Evolutionary conservation across 352 stramenopile species (phyloP).

Genomic region (Phytopythium oedochilum): DNA sequence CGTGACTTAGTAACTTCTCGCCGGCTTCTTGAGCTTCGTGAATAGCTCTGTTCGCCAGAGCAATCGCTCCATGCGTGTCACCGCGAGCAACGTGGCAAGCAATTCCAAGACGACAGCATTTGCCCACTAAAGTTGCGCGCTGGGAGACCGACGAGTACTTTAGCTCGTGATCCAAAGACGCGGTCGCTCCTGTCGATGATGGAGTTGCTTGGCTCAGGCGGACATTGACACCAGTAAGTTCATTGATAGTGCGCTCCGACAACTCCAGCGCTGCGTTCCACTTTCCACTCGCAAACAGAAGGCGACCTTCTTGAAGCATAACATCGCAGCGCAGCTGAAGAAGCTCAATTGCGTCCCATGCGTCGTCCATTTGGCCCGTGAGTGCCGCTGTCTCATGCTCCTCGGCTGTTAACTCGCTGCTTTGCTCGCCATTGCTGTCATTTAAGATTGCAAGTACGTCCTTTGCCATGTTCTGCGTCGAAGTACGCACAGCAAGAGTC

Average conservation of each 20-base stretch:
- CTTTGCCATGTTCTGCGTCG: constrained; percentile 27
- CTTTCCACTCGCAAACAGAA: constrained; percentile 27
- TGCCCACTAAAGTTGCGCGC: constrained; percentile 29
- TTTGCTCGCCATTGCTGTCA: neutral
- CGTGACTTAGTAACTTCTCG: constrained; percentile 37
- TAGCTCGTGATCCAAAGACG: constrained; percentile 30
- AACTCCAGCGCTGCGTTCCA: constrained; percentile 24
- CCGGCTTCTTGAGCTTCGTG: constrained; percentile 26
- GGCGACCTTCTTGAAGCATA: constrained; percentile 29
- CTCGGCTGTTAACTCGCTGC: neutral
- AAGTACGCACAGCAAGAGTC: constrained; percentile 9
- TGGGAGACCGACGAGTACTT: constrained; percentile 26
- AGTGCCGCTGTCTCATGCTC: neutral
- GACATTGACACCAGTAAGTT: constrained; percentile 8
- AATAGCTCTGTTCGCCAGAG: constrained; percentile 22
- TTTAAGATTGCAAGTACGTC: constrained; percentile 16
- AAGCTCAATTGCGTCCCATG: constrained; percentile 25
- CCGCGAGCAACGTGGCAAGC: constrained; percentile 31
- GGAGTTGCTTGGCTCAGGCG: constrained; percentile 6
- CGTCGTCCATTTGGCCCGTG: neutral
- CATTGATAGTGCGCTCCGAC: constrained; percentile 17
- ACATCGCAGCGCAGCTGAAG: constrained; percentile 24
- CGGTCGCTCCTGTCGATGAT: neutral
- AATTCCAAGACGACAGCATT: constrained; percentile 31
- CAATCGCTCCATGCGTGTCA: constrained; percentile 22